A percentile compares a stretch with the other conserved stretches of the same genome.
Evolutionary conservation across 768 basidiomycete genomes (phyloP).

Genomic region (Tylopilus sp.): DNA sequence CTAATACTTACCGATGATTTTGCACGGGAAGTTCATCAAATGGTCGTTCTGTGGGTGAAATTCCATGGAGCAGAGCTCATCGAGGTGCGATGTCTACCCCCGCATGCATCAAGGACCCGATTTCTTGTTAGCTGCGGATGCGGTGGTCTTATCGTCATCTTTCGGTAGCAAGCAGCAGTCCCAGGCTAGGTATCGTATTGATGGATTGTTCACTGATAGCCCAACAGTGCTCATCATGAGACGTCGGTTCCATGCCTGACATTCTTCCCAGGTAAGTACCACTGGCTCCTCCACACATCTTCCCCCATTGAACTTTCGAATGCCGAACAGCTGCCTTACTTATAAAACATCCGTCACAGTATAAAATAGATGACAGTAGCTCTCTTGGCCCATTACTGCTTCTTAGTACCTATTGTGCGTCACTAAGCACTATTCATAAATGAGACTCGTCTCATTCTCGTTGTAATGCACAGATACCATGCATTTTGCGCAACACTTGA

Average conservation of each 20-base stretch:
- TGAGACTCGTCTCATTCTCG: not conserved
- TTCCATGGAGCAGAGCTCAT: not conserved
- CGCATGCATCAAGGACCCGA: not conserved
- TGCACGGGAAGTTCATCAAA: not conserved
- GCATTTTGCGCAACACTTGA: not conserved
- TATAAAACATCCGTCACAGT: not conserved
- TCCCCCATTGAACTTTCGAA: not conserved
- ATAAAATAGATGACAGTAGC: not conserved
- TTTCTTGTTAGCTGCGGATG: not conserved
- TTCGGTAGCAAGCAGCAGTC: not conserved
- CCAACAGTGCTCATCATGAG: not conserved
- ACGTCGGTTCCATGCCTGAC: not conserved
- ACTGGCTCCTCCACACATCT: no score
- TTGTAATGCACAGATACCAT: not conserved
- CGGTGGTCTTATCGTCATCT: not conserved
- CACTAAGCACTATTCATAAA: not conserved
- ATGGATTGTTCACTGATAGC: not conserved
- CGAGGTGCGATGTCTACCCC: not conserved
- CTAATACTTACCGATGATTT: no score
- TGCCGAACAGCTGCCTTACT: not conserved
- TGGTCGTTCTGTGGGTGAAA: not conserved
- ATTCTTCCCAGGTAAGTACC: not conserved
- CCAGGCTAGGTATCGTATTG: not conserved
- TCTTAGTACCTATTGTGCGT: not conserved
- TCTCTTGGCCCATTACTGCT: not conserved